These are phyloP conservation scores for Plasmodium gaboni DNA, from an alignment of 169 alveolate species.

Conservation along the genomic window DNA sequence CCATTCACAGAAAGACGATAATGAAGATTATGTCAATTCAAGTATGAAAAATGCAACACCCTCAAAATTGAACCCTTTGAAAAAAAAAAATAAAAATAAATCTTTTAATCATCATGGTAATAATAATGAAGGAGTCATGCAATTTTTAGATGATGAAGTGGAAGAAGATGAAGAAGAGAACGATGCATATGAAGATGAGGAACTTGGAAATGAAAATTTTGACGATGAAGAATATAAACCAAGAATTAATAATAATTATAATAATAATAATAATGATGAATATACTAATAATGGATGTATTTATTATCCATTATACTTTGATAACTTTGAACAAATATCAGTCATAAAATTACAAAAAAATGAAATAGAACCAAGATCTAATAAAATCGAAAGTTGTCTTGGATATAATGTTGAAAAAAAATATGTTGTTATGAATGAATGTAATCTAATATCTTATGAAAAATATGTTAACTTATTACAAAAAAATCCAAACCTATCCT, in stretches of 20 bases:
- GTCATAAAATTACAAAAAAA: slow-evolving; percentile 68
- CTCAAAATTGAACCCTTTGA: too few relatives aligned
- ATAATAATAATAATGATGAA: slow-evolving; percentile 5
- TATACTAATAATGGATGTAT: neutral
- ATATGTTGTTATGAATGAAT: slow-evolving; percentile 61
- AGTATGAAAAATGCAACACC: neutral
- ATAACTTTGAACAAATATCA: slow-evolving; percentile 68
- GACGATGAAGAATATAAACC: neutral
- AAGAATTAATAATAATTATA: neutral
- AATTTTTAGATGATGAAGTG: neutral
- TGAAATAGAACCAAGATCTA: slow-evolving; percentile 74
- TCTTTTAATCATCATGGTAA: neutral
- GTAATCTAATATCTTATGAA: slow-evolving; percentile 67
- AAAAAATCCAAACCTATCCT: slow-evolving; percentile 50
- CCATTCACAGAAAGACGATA: too few relatives aligned
- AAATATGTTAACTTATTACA: slow-evolving; percentile 63
- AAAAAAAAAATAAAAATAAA: neutral
- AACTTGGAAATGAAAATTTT: neutral
- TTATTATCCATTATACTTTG: slow-evolving; percentile 75
- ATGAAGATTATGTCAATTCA: too few relatives aligned
- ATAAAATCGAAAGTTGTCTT: slow-evolving; percentile 75
- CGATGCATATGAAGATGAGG: slow-evolving; percentile 3
- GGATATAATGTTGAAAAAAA: slow-evolving; percentile 77
- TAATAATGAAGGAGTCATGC: neutral
- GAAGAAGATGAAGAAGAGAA: neutral